These are phyloP conservation scores for Trichophyton verrucosum DNA, from an alignment of 2,329 filamentous ascomycete genomes.

Conservation along the genomic window DNA sequence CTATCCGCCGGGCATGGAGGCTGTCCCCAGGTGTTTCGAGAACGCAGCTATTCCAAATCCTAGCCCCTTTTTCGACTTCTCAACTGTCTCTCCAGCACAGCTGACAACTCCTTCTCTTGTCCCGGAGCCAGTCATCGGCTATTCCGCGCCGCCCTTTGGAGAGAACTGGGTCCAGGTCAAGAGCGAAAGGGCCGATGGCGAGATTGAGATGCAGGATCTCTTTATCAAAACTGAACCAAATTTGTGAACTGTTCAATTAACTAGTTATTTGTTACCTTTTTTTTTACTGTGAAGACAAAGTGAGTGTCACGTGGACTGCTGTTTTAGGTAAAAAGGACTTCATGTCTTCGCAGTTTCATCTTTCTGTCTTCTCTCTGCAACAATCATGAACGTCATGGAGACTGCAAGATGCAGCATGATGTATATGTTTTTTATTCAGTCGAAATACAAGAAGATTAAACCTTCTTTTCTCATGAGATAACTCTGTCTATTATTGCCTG, in stretches of 20 bases:
- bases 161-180: slow-evolving; percentile 19
- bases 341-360: neutral
- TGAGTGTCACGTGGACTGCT: neutral
- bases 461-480: neutral
- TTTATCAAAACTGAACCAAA: slow-evolving; percentile 17
- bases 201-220: slow-evolving; percentile 11
- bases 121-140: slow-evolving; percentile 7
- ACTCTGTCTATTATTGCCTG: neutral
- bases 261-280: neutral
- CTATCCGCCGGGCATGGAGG: neutral
- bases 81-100: slow-evolving; percentile 15
- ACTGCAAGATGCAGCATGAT: neutral
- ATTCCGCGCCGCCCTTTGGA: slow-evolving; percentile 10
- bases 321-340: neutral
- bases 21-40: neutral
- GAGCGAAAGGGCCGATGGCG: slow-evolving; percentile 13
- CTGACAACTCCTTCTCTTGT: slow-evolving; percentile 10
- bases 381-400: neutral
- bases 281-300: neutral
- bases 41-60: neutral
- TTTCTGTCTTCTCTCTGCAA: neutral
- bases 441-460: neutral
- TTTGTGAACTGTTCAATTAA: slow-evolving; percentile 1
- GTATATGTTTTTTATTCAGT: neutral
- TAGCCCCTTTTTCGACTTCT: neutral